A percentile compares a stretch with the other conserved stretches of the same genome.
phyloP scores from a whole-genome alignment of 2,329 filamentous ascomycete genomes.

The Fusarium mundagurra region DNA sequence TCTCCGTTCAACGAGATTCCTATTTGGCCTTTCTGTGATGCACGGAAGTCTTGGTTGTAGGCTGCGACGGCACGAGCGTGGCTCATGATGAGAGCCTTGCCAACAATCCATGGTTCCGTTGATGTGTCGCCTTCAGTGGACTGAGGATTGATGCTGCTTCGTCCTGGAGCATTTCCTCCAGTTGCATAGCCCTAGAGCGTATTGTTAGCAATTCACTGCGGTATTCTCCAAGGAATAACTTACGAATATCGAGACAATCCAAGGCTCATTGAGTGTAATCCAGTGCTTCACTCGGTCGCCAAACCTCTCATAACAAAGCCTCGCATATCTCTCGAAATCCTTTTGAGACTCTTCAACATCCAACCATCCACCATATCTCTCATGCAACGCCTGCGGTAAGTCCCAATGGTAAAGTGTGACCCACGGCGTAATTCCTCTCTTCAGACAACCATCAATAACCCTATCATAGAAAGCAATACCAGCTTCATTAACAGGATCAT shows the following conservation, averaged over 20 bases:
- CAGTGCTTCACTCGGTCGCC: constrained; percentile 55
- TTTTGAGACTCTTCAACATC: constrained; percentile 45
- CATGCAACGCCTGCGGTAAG: constrained; percentile 48
- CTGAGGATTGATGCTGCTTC: constrained; percentile 41
- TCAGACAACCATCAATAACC: constrained; percentile 67
- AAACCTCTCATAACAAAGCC: constrained; percentile 50
- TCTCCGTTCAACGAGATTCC: constrained; percentile 52
- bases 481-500: constrained; percentile 70
- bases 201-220: neutral
- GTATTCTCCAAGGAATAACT: neutral
- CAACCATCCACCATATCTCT: constrained; percentile 50
- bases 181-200: constrained; percentile 44
- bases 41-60: constrained; percentile 48
- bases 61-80: constrained; percentile 47
- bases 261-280: constrained; percentile 54
- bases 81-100: constrained; percentile 50
- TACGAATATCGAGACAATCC: constrained; percentile 51
- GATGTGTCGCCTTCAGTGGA: constrained; percentile 47
- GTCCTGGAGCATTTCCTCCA: constrained; percentile 48
- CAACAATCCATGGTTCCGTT: constrained; percentile 50
- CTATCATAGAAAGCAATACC: constrained; percentile 69
- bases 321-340: constrained; percentile 51
- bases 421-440: constrained; percentile 67
- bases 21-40: constrained; percentile 45
- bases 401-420: constrained; percentile 76